phyloP scores from a whole-genome alignment of 106 monocot species.

The Dioscorea alata region DNA sequence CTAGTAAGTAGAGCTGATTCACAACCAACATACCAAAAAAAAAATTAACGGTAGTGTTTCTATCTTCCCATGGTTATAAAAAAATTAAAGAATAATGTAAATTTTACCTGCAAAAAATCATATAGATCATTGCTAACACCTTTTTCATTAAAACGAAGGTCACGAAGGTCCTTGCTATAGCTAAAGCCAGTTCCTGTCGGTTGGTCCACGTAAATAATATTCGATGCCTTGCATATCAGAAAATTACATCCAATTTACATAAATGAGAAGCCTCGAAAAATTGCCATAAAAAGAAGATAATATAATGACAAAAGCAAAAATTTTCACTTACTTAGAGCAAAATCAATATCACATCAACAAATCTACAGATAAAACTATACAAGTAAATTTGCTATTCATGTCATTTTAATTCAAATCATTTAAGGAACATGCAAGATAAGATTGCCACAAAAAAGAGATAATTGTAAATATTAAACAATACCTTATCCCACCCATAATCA shows the following conservation, averaged over 20 bases:
- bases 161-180: conserved; percentile 38
- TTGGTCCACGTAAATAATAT: conserved; percentile 44
- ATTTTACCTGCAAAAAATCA: conserved; percentile 43
- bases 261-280: not conserved
- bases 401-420: no score
- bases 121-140: conserved; percentile 40
- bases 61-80: not conserved
- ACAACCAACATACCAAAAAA: no score
- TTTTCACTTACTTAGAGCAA: not conserved
- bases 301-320: not conserved
- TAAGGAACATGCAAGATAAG: not conserved
- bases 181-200: conserved; percentile 59
- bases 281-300: not conserved
- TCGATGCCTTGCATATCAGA: conserved; percentile 28
- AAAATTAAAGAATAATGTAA: not conserved
- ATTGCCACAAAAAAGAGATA: not conserved
- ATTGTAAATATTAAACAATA: not conserved
- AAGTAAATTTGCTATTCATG: no score
- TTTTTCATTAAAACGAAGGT: conserved; percentile 37
- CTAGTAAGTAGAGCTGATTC: no score
- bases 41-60: no score
- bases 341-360: not conserved
- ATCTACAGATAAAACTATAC: not conserved
- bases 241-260: no score
- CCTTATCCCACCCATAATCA: conserved; percentile 66